Evolutionary conservation across 2,329 filamentous ascomycete genomes (phyloP).

Genomic region (Penicillium sp.): DNA sequence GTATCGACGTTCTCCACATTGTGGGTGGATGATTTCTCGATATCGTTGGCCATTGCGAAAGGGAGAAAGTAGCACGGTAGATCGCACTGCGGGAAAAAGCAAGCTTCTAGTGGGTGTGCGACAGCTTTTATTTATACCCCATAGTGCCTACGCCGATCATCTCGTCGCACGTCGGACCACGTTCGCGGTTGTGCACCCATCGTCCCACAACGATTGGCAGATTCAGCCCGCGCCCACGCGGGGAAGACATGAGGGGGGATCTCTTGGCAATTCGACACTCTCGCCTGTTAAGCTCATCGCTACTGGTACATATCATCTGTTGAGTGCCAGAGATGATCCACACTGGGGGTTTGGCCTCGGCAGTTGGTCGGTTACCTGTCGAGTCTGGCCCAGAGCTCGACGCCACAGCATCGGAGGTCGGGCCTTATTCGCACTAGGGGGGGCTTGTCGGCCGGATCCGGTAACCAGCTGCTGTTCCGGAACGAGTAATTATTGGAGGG

Average conservation of each 20-base stretch:
- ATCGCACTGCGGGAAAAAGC: not conserved
- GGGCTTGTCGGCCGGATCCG: not conserved
- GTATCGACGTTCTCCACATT: not conserved
- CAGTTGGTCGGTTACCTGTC: not conserved
- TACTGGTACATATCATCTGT: not conserved
- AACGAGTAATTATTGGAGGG: not conserved
- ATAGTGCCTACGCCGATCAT: not conserved
- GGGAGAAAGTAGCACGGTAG: not conserved
- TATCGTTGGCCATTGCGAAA: slow-evolving; percentile 11
- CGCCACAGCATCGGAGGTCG: not conserved
- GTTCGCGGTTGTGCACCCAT: too few species aligned
- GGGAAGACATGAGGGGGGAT: not conserved
- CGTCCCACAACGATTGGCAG: not conserved
- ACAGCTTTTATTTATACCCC: not conserved
- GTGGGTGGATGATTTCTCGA: slow-evolving; percentile 15
- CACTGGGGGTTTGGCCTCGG: not conserved
- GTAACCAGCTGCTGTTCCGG: not conserved
- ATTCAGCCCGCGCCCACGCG: not conserved
- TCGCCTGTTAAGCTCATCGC: not conserved
- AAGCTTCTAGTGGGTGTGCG: not conserved
- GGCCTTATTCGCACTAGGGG: not conserved
- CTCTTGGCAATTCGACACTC: not conserved
- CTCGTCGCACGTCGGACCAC: too few species aligned
- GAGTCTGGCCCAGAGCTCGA: not conserved
- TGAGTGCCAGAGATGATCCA: not conserved